Conservation (phyloP, 176 grass and related monocot genomes). For the Chrysopogon serrulatus region DNA sequence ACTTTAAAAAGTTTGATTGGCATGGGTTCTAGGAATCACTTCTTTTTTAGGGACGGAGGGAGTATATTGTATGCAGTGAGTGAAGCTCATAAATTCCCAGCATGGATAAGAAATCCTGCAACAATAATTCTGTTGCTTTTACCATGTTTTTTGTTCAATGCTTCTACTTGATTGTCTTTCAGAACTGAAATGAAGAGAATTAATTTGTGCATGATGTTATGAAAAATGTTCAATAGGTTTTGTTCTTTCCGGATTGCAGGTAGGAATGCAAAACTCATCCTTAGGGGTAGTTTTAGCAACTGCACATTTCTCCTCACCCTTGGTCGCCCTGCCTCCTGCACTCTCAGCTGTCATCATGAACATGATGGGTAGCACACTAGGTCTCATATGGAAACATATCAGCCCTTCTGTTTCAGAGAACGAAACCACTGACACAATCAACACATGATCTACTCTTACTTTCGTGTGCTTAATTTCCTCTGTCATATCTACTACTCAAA, state of each 20-base stretch:
- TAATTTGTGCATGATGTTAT: not conserved
- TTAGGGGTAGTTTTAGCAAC: conserved; percentile 75
- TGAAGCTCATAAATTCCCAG: not conserved
- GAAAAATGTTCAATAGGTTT: conserved; percentile 10
- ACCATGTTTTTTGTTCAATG: not conserved
- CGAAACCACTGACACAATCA: not conserved
- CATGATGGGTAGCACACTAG: conserved; percentile 76
- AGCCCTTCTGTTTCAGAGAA: conserved; percentile 20
- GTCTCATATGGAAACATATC: conserved; percentile 57
- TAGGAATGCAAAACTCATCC: conserved; percentile 86
- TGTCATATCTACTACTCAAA: not conserved
- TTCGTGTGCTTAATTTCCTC: not conserved
- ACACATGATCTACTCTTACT: conserved; percentile 4
- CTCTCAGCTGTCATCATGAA: conserved; percentile 85
- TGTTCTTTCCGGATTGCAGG: conserved; percentile 44
- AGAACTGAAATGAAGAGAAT: too few relatives aligned
- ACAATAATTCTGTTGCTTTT: not conserved
- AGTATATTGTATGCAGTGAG: not conserved
- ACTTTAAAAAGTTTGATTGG: too few relatives aligned
- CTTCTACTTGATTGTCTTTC: not conserved
- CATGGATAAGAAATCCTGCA: not conserved
- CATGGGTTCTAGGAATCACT: too few relatives aligned
- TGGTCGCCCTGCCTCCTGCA: conserved; percentile 69
- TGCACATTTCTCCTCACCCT: conserved; percentile 67
- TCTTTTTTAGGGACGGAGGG: too few relatives aligned